Conservation (phyloP, 495 filamentous ascomycete genomes). For the Penicillium desertorum region DNA sequence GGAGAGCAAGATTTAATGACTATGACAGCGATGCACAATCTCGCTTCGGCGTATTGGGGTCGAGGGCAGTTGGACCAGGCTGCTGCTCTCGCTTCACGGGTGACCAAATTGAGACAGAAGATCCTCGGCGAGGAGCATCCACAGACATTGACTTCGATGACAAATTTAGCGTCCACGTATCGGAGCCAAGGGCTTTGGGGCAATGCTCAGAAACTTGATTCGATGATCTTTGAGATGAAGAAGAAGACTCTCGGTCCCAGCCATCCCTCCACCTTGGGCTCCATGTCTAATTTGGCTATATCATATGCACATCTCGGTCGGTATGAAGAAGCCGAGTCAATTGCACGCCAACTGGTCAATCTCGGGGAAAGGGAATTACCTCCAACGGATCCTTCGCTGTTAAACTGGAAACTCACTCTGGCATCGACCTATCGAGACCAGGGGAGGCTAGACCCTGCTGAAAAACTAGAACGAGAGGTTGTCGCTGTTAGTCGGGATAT, state of each 20-base stretch:
- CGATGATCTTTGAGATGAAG: slow-evolving; percentile 15
- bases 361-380: slow-evolving; percentile 22
- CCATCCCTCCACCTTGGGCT: slow-evolving; percentile 35
- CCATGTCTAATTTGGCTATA: slow-evolving; percentile 26
- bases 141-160: slow-evolving; percentile 21
- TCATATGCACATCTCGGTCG: slow-evolving; percentile 26
- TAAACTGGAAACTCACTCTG: slow-evolving; percentile 20
- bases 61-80: slow-evolving; percentile 23
- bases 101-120: slow-evolving; percentile 8
- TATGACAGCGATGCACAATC: slow-evolving; percentile 28
- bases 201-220: slow-evolving; percentile 26
- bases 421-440: slow-evolving; percentile 23
- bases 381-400: slow-evolving; percentile 28
- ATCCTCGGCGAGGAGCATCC: slow-evolving; percentile 23
- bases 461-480: slow-evolving; percentile 36
- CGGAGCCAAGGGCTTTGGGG: slow-evolving; percentile 29
- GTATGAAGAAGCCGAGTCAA: slow-evolving; percentile 30
- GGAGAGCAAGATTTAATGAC: slow-evolving; percentile 24
- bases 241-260: slow-evolving; percentile 28
- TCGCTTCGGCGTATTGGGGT: slow-evolving; percentile 30
- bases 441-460: slow-evolving; percentile 31
- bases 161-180: slow-evolving; percentile 34
- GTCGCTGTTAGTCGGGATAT: slow-evolving; percentile 20
- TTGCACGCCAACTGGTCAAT: slow-evolving; percentile 26
- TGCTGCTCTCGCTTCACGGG: slow-evolving; percentile 4